A percentile compares a stretch with the other conserved stretches of the same genome.
Evolutionary conservation across 352 stramenopile genomes (phyloP).

Genomic region (Globisporangium orthogonon): DNA sequence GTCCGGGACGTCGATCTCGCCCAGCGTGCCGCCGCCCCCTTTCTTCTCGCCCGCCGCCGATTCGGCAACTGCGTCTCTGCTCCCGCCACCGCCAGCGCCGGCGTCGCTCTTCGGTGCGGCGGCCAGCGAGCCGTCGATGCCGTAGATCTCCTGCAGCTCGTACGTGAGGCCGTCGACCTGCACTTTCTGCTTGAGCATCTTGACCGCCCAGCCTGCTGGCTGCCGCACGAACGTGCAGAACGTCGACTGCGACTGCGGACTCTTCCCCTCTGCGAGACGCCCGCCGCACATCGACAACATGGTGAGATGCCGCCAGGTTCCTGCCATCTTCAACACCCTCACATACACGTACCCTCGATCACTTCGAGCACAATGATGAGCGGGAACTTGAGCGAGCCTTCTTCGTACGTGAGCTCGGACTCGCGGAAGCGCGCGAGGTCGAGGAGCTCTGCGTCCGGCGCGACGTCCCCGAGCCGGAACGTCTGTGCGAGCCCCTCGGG

Average conservation of each 20-base stretch:
- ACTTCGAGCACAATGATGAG: constrained; percentile 71
- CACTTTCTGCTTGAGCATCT: constrained; percentile 85
- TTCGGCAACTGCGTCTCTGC: background rate
- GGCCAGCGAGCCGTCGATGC: constrained; percentile 66
- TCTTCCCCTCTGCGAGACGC: constrained; percentile 11
- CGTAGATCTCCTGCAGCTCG: constrained; percentile 86
- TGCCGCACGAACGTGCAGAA: constrained; percentile 69
- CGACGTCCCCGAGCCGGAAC: constrained; percentile 33
- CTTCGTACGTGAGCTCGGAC: constrained; percentile 43
- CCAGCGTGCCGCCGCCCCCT: constrained; percentile 1
- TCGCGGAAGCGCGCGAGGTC: constrained; percentile 33
- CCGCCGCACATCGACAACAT: background rate
- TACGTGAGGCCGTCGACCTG: constrained; percentile 66
- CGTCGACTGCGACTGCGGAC: constrained; percentile 69
- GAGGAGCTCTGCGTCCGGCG: constrained; percentile 17
- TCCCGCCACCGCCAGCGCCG: constrained; percentile 6
- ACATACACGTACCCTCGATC: constrained; percentile 17
- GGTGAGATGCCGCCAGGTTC: too few species aligned
- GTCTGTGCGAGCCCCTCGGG: constrained; percentile 39
- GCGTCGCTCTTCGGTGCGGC: constrained; percentile 32
- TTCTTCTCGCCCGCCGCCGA: constrained; percentile 6
- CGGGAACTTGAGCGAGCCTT: constrained; percentile 38
- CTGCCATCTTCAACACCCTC: too few species aligned
- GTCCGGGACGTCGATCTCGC: constrained; percentile 68
- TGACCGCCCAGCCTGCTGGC: constrained; percentile 41